Conservation (phyloP, 495 filamentous ascomycete genomes). For the Collariella sp. region DNA sequence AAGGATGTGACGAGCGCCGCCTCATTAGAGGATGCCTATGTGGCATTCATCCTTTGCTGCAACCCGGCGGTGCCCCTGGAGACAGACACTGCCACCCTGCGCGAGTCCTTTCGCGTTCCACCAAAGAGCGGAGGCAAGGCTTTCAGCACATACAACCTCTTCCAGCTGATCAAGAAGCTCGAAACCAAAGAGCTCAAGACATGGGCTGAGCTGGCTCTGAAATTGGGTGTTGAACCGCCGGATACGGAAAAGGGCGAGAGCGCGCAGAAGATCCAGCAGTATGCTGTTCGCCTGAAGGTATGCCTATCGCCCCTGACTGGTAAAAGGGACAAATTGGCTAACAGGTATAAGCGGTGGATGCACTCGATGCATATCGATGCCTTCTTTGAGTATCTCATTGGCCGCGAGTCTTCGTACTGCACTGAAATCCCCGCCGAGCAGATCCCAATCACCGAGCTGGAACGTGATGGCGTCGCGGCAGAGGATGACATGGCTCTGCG, state of each 20-base stretch:
- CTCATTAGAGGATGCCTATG: slow-evolving; percentile 80
- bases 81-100: slow-evolving; percentile 64
- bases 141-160: slow-evolving; percentile 77
- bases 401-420: slow-evolving; percentile 75
- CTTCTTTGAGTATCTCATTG: slow-evolving; percentile 86
- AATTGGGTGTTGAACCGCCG: slow-evolving; percentile 84
- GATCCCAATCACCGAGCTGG: slow-evolving; percentile 49
- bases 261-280: slow-evolving; percentile 95
- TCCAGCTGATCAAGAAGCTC: slow-evolving; percentile 72
- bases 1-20: slow-evolving; percentile 55
- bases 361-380: slow-evolving; percentile 95
- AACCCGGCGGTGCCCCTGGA: slow-evolving; percentile 66
- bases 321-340: neutral
- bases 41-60: slow-evolving; percentile 85
- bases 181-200: slow-evolving; percentile 90
- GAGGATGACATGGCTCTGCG: slow-evolving; percentile 92
- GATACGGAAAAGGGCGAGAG: slow-evolving; percentile 80
- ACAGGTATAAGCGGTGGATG: slow-evolving; percentile 72
- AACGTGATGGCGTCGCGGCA: slow-evolving; percentile 75
- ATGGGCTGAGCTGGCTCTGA: slow-evolving; percentile 84
- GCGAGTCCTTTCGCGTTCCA: slow-evolving; percentile 71
- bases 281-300: slow-evolving; percentile 89
- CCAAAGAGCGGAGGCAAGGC: slow-evolving; percentile 89
- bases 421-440: slow-evolving; percentile 67
- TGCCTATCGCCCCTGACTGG: slow-evolving; percentile 11